Percentiles rank a stretch among this genome's conserved stretches.
These are phyloP conservation scores for Pterocarpus macrocarpus DNA, from an alignment of 306 rosid genomes.

Conservation along the genomic window DNA sequence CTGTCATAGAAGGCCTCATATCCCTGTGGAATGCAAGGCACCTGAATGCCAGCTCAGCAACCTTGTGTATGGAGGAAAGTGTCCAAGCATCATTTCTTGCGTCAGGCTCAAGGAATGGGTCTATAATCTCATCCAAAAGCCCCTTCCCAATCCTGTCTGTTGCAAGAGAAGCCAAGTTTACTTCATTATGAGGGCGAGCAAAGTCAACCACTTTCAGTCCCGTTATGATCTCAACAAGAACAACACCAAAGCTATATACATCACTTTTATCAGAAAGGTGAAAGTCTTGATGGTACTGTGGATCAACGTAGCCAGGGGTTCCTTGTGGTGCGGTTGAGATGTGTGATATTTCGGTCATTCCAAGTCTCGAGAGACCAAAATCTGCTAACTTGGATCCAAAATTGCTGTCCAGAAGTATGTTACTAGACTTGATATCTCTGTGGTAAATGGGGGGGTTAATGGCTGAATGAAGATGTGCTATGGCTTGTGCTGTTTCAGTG, in stretches of 20 bases:
- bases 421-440: slow-evolving; percentile 91
- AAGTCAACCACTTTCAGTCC: slow-evolving; percentile 89
- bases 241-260: slow-evolving; percentile 94
- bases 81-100: slow-evolving; percentile 59
- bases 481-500: slow-evolving; percentile 89
- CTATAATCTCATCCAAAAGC: slow-evolving; percentile 72
- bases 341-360: slow-evolving; percentile 79
- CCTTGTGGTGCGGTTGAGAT: slow-evolving; percentile 97
- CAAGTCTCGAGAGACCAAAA: slow-evolving; percentile 94
- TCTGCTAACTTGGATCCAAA: slow-evolving; percentile 88
- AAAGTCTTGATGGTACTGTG: slow-evolving; percentile 93
- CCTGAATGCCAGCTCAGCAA: slow-evolving; percentile 89
- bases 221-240: slow-evolving; percentile 84
- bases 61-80: slow-evolving; percentile 64
- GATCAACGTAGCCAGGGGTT: slow-evolving; percentile 96
- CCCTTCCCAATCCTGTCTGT: slow-evolving; percentile 77
- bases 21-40: slow-evolving; percentile 93
- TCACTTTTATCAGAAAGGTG: slow-evolving; percentile 96
- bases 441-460: slow-evolving; percentile 85
- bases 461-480: slow-evolving; percentile 84
- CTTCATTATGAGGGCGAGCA: slow-evolving; percentile 76
- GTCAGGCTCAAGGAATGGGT: slow-evolving; percentile 58
- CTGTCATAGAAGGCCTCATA: slow-evolving; percentile 92
- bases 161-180: slow-evolving; percentile 79
- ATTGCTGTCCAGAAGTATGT: slow-evolving; percentile 75